Conservation (phyloP, 192 early-diverging fungal species). For the Linnemannia schmuckeri region DNA sequence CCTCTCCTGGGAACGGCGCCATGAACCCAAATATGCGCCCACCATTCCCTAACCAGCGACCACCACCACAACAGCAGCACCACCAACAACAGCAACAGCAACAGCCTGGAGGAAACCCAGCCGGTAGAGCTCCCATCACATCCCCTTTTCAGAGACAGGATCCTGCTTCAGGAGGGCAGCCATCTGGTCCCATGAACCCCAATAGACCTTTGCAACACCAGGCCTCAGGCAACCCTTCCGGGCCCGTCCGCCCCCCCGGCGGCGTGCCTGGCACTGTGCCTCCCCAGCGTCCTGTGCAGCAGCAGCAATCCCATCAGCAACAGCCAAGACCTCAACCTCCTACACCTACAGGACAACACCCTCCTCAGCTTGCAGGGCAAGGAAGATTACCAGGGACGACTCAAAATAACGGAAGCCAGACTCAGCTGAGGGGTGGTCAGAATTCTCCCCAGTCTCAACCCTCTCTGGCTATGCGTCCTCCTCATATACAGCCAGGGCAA, state of each 20-base stretch:
- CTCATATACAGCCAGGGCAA: constrained; percentile 25
- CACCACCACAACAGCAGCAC: constrained; percentile 32
- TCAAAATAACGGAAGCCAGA: constrained; percentile 23
- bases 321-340: constrained; percentile 26
- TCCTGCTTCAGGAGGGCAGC: constrained; percentile 9
- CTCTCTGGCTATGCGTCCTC: constrained; percentile 19
- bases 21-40: constrained; percentile 28
- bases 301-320: constrained; percentile 25
- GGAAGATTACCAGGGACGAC: constrained; percentile 22
- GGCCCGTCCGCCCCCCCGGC: constrained; percentile 22
- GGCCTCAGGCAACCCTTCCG: background rate
- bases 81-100: constrained; percentile 21
- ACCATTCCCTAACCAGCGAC: constrained; percentile 28
- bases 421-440: constrained; percentile 11
- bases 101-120: background rate
- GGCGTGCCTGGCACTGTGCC: background rate
- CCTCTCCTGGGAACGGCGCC: constrained; percentile 15
- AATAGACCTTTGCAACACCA: constrained; percentile 15
- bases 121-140: constrained; percentile 38
- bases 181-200: constrained; percentile 12
- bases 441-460: constrained; percentile 42
- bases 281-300: constrained; percentile 16
- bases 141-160: constrained; percentile 48
- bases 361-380: constrained; percentile 10
- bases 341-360: constrained; percentile 30